Base-by-base conservation (phyloP, 305 asterid species). In the Lippia alba region DNA sequence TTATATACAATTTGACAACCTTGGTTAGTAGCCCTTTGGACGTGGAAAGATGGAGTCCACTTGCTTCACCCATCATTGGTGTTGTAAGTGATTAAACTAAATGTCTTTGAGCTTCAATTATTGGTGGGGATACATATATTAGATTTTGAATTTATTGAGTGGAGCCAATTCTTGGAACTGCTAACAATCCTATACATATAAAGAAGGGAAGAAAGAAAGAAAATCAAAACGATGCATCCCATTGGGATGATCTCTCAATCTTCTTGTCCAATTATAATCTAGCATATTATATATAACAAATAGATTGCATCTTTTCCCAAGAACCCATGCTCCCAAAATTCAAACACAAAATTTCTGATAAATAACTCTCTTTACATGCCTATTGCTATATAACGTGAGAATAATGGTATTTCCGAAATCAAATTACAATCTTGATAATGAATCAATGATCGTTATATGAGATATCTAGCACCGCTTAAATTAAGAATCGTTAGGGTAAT, bases 31-130 rank as follows among this genome's bases (percentile, higher is more conserved):
- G 33, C 61, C 82, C 72, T 76, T 86, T 54, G 69, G 74, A 79
- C 88, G 88, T 87, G 88, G 80, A 84, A 79, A 84, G 79, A 81
- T 73, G 72, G 77, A 82, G 74, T 81, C 86, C 89, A 84, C 89
- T 80, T 50, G 76, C 68, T 53, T 57, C 62, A 68, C 75, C 66
- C 76, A 51, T 80, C 75, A 55, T 74, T 80, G 68, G 51, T 71
- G 51, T 39, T 73, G 68, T 77, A 70, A 80, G 75, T 53, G 39
- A 75, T 71, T 71, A 71, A 68, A 76, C 67, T 46, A 69, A 65
- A 67, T 40, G 63, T 69, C 54, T 69, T 41, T 60, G 57, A 61
- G 49, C 75, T 67, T 76, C 89, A 84, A 86, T 86, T 80, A 84
- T 86, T 86, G 82, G 74, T 76, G 56, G 69, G 32, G 58, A 55